phyloP scores from a whole-genome alignment of 768 basidiomycete species.

The Gymnopilus dilepis region DNA sequence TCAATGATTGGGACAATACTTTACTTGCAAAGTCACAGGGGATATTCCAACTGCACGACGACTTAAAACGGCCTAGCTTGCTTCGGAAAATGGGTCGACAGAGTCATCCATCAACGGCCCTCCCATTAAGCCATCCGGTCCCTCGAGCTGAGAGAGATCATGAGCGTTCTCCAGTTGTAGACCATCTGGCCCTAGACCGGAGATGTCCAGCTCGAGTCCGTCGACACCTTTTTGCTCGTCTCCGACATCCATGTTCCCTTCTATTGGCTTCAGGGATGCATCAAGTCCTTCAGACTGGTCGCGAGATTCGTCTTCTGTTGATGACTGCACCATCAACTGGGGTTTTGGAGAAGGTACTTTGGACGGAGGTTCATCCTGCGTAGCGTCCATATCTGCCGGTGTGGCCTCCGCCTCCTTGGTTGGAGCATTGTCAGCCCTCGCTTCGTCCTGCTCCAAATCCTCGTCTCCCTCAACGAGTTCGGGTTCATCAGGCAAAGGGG shows the following conservation, averaged over 20 bases:
- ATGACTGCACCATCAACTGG: conserved; percentile 59
- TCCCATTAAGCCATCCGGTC: conserved; percentile 58
- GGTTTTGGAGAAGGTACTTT: conserved; percentile 72
- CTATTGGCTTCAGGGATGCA: conserved; percentile 61
- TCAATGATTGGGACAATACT: not conserved
- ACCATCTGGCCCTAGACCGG: conserved; percentile 68
- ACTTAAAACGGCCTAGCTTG: conserved; percentile 7
- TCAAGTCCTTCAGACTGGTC: conserved; percentile 36
- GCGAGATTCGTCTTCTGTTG: conserved; percentile 46
- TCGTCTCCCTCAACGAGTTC: conserved; percentile 79
- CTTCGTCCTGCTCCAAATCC: conserved; percentile 75
- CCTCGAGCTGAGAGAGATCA: conserved; percentile 62
- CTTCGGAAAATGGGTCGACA: conserved; percentile 62
- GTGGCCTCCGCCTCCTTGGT: conserved; percentile 33
- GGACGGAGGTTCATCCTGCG: conserved; percentile 55
- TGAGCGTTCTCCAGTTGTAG: conserved; percentile 56
- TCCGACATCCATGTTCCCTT: conserved; percentile 44
- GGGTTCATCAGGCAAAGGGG: conserved; percentile 77
- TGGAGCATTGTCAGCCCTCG: conserved; percentile 43
- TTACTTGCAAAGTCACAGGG: not conserved
- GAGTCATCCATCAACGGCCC: conserved; percentile 63
- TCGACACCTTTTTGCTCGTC: conserved; percentile 43
- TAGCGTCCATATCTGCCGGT: conserved; percentile 37
- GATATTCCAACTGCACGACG: not conserved
- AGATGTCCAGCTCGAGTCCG: conserved; percentile 64